Conservation (phyloP, 306 rosid species). For the Quercus agrifolia region DNA sequence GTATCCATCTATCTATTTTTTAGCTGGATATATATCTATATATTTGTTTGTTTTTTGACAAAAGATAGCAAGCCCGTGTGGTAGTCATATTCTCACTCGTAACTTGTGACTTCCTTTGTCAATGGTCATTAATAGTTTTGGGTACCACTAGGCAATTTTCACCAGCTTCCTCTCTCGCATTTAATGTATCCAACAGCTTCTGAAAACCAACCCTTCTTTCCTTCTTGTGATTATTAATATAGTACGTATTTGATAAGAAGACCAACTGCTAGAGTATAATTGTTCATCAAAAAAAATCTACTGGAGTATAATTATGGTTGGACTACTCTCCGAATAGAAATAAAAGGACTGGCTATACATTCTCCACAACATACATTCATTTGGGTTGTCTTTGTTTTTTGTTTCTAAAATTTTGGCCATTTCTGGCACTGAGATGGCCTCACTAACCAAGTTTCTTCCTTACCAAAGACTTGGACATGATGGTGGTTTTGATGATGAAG, state of each 20-base stretch:
- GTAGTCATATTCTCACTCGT: not conserved
- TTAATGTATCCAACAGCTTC: constrained; percentile 33
- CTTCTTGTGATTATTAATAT: not conserved
- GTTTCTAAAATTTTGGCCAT: constrained; percentile 9
- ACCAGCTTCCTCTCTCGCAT: constrained; percentile 21
- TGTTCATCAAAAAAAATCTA: not conserved
- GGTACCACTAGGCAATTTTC: not conserved
- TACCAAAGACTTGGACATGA: constrained; percentile 50
- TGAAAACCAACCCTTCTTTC: constrained; percentile 3
- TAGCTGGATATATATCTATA: too few species aligned
- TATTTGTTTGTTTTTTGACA: too few species aligned
- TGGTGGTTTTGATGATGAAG: constrained; percentile 2
- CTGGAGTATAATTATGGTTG: not conserved
- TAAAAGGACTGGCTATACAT: not conserved
- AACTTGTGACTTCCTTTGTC: not conserved
- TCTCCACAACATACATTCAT: not conserved
- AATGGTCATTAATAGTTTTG: not conserved
- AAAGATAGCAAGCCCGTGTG: not conserved
- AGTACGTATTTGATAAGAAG: not conserved
- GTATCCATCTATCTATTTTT: too few species aligned
- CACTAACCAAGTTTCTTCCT: constrained; percentile 27
- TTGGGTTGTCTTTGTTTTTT: not conserved
- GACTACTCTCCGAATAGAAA: not conserved
- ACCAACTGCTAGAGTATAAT: constrained; percentile 7
- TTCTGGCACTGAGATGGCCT: constrained; percentile 27